Evolutionary conservation across 352 stramenopile genomes (phyloP), one percentile per base, ranked within the genome.

Genomic region (Plasmopara viticola): DNA sequence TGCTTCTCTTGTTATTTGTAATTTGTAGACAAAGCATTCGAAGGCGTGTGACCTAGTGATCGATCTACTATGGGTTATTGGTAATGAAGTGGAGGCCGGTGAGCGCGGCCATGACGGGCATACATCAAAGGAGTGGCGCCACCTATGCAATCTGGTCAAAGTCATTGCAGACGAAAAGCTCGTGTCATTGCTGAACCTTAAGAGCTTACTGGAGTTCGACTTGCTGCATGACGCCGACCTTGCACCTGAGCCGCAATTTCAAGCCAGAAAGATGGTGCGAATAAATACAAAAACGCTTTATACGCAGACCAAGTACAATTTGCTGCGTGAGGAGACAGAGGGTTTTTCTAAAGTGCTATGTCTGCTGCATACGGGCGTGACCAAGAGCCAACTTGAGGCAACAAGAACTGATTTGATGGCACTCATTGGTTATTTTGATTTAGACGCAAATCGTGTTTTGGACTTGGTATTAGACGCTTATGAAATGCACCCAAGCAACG

Each of bases 251-350:
- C 78, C 78, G 8, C 56, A 64, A 7, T 42, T 71, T n/a, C 66
- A 90, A 59, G 60, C 48, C 12, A 87, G 83, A 59, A 91, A 90
- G 53, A 68, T 88, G 64, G 62, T 94, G 17, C 80, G 83, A 15
- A 86, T 90, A 50, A 94, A 94, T 57, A 94, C 83, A 39, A 90
- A 90, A 61, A 90, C 72, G 28, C 68, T 90, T 52, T 99, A 98
- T 61, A 89, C 86, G 30, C 95, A 98, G 66, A 81, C 94, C 67
- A 98, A 98, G 68, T 98, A 97, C 64, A 99, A 98, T 63, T 64
- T 99, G 34, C 72, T 98, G 25, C 85, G 85, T 13, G 96, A 99
- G 66, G 95, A 98, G 71, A 97, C 86, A 31, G 95, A 98, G 63
- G 96, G 96, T 0, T 99, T 95, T 64, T 76, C 92, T 9, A 98